phyloP scores from a whole-genome alignment of 2,329 filamentous ascomycete genomes.

The Lachnellula cervina region DNA sequence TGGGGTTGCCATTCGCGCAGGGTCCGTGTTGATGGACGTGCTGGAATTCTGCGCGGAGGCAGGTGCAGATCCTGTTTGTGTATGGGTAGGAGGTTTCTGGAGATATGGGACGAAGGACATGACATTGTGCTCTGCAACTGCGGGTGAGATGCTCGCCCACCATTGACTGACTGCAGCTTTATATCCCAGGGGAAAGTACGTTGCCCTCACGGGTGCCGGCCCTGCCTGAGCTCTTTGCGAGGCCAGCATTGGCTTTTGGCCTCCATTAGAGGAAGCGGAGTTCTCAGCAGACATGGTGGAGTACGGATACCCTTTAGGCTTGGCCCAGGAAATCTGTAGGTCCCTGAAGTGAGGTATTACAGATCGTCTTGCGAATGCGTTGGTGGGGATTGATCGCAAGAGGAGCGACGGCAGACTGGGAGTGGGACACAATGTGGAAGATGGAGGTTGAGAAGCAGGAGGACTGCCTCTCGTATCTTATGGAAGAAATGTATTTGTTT shows the following conservation, averaged over 20 bases:
- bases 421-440: slow-evolving; percentile 33
- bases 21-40: slow-evolving; percentile 31
- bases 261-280: slow-evolving; percentile 28
- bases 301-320: slow-evolving; percentile 19
- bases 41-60: slow-evolving; percentile 38
- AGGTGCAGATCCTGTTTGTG: slow-evolving; percentile 51
- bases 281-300: slow-evolving; percentile 29
- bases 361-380: slow-evolving; percentile 26
- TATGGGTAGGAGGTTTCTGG: slow-evolving; percentile 55
- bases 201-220: slow-evolving; percentile 21
- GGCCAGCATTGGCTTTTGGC: slow-evolving; percentile 44
- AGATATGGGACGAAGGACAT: slow-evolving; percentile 82
- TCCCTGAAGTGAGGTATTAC: slow-evolving; percentile 21
- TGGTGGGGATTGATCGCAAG: slow-evolving; percentile 27
- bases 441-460: slow-evolving; percentile 19
- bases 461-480: slow-evolving; percentile 19
- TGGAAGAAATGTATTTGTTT: slow-evolving; percentile 3
- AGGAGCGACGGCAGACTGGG: slow-evolving; percentile 30
- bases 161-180: slow-evolving; percentile 90
- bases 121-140: slow-evolving; percentile 80
- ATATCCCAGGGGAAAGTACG: slow-evolving; percentile 81
- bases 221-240: slow-evolving; percentile 41
- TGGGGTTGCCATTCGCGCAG: slow-evolving; percentile 35
- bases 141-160: slow-evolving; percentile 84
- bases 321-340: slow-evolving; percentile 26